A percentile compares a stretch with the other conserved stretches of the same genome.
These are phyloP conservation scores for Pyropia haitanensis DNA, from an alignment of 23 red algal genomes.

Conservation along the genomic window DNA sequence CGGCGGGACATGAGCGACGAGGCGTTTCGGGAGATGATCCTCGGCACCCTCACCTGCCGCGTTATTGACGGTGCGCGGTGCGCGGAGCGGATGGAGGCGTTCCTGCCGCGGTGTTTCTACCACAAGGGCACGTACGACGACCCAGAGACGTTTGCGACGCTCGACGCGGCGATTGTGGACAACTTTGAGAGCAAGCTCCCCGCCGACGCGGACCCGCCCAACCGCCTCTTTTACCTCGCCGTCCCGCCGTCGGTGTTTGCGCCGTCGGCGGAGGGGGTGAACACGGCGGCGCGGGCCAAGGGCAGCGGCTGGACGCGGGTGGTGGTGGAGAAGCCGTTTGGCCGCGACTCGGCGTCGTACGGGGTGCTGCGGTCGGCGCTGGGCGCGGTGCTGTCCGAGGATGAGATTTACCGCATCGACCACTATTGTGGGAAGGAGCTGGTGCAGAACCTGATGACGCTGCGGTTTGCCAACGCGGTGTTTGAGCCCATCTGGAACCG, in stretches of 20 bases:
- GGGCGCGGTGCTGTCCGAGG: slow-evolving; percentile 50
- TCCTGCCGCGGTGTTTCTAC: slow-evolving; percentile 82
- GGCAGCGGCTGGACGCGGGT: slow-evolving; percentile 75
- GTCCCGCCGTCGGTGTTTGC: slow-evolving; percentile 77
- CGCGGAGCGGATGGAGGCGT: slow-evolving; percentile 80
- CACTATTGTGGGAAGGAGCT: slow-evolving; percentile 95
- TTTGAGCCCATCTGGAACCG: slow-evolving; percentile 96
- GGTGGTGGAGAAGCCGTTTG: slow-evolving; percentile 94
- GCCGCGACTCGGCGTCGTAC: slow-evolving; percentile 65
- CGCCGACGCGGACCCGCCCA: slow-evolving; percentile 8
- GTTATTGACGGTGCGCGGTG: slow-evolving; percentile 85
- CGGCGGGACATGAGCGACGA: slow-evolving; percentile 57
- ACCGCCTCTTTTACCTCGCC: slow-evolving; percentile 86
- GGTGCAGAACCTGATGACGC: slow-evolving; percentile 91
- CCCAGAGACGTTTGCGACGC: slow-evolving; percentile 23
- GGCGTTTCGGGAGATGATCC: slow-evolving; percentile 73
- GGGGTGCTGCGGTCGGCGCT: slow-evolving; percentile 37
- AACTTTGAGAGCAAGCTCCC: slow-evolving; percentile 32
- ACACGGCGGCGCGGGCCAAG: slow-evolving; percentile 30
- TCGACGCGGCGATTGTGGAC: slow-evolving; percentile 27
- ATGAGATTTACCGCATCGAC: slow-evolving; percentile 89
- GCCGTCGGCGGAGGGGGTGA: slow-evolving; percentile 28
- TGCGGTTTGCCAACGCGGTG: slow-evolving; percentile 87
- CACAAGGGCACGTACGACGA: slow-evolving; percentile 57
- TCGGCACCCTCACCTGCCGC: slow-evolving; percentile 74